Percentiles rank a stretch among this genome's conserved stretches.
Evolutionary conservation across 768 basidiomycete species (phyloP).

Genomic region (Xerocomellus intermedius): DNA sequence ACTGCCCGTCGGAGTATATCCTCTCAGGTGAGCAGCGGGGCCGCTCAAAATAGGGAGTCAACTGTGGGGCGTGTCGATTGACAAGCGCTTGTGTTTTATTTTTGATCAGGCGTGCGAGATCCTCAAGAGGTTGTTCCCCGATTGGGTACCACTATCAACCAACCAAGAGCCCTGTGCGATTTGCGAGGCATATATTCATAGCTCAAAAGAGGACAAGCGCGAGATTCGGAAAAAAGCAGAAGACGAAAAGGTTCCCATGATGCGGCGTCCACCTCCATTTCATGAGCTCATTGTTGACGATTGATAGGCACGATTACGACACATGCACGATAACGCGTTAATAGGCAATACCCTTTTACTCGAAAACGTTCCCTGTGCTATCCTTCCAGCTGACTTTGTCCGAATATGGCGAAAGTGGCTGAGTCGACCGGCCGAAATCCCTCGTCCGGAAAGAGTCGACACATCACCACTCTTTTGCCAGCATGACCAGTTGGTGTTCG

Average conservation of each 20-base stretch:
- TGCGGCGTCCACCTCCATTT: slow-evolving; percentile 14
- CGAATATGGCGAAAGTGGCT: slow-evolving; percentile 73
- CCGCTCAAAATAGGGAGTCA: slow-evolving; percentile 6
- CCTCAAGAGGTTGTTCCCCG: slow-evolving; percentile 58
- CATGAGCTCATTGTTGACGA: slow-evolving; percentile 13
- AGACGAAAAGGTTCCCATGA: slow-evolving; percentile 64
- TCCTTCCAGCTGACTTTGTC: slow-evolving; percentile 61
- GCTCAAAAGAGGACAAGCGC: slow-evolving; percentile 59
- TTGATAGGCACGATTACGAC: slow-evolving; percentile 57
- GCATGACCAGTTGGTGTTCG: slow-evolving; percentile 61
- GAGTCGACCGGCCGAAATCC: slow-evolving; percentile 48
- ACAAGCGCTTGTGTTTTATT: slow-evolving; percentile 10
- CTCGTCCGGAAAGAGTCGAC: slow-evolving; percentile 62
- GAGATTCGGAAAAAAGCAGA: slow-evolving; percentile 66
- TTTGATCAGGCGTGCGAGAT: slow-evolving; percentile 52
- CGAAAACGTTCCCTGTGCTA: slow-evolving; percentile 51
- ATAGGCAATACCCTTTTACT: slow-evolving; percentile 45
- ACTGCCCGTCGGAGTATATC: slow-evolving; percentile 64
- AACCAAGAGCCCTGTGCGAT: slow-evolving; percentile 54
- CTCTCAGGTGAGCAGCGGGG: slow-evolving; percentile 42
- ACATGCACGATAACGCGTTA: slow-evolving; percentile 57
- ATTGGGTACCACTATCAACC: slow-evolving; percentile 57
- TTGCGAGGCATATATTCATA: slow-evolving; percentile 58
- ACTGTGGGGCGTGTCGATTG: slow-evolving; percentile 15
- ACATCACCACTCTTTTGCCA: slow-evolving; percentile 65